These are phyloP conservation scores for Zygoascus hellenicus DNA, from an alignment of 1,139 yeast genomes.

Conservation along the genomic window DNA sequence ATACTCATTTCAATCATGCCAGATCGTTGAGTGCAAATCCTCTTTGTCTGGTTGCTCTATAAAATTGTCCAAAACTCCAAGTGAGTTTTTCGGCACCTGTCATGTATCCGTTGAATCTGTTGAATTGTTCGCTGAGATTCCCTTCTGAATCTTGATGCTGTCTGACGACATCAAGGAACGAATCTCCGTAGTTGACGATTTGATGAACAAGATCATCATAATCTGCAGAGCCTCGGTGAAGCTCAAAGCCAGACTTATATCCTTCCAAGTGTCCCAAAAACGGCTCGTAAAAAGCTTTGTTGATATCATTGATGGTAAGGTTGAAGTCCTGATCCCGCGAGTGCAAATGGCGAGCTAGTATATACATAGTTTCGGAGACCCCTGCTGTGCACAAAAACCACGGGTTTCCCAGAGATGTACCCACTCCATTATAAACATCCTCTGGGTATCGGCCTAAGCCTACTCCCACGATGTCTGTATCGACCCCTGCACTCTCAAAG, in stretches of 20 bases:
- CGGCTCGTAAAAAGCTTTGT: constrained; percentile 24
- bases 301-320: constrained; percentile 29
- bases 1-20: constrained; percentile 1
- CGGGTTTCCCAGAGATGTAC: constrained; percentile 77
- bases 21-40: constrained; percentile 5
- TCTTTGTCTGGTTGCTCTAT: constrained; percentile 53
- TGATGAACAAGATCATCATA: constrained; percentile 19
- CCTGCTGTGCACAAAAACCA: constrained; percentile 90
- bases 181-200: constrained; percentile 52
- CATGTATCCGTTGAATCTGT: constrained; percentile 72
- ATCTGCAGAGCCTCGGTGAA: constrained; percentile 9
- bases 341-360: constrained; percentile 34
- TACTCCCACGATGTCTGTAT: constrained; percentile 42
- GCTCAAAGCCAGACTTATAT: constrained; percentile 1
- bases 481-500: constrained; percentile 21
- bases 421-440: constrained; percentile 80
- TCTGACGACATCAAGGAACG: constrained; percentile 65
- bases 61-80: constrained; percentile 85
- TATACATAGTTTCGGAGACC: constrained; percentile 55
- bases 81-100: constrained; percentile 84
- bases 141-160: constrained; percentile 72
- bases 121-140: constrained; percentile 83
- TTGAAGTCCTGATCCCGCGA: constrained; percentile 31
- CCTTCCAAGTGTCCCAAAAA: constrained; percentile 20
- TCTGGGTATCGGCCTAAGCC: constrained; percentile 93